A percentile compares a stretch with the other conserved stretches of the same genome.
These are phyloP conservation scores for Takashimella koratensis DNA, from an alignment of 1,284 basidiomycete genomes.

Conservation along the genomic window DNA sequence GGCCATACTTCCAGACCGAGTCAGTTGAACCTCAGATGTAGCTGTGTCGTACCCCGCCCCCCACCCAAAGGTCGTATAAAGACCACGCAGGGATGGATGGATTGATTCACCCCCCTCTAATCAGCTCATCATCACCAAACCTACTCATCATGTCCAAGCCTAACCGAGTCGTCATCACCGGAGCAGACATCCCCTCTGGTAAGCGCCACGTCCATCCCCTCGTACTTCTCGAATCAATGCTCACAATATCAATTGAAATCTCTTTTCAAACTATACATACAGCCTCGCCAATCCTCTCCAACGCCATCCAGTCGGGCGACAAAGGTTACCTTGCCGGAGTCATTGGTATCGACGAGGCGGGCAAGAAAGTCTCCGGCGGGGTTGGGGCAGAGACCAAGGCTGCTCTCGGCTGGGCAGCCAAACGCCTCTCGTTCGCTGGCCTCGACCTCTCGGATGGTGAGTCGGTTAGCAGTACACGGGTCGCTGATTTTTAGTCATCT, in stretches of 20 bases:
- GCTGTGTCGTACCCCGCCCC: too few species aligned
- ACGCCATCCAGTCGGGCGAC: constrained; percentile 12
- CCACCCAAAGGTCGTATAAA: too few species aligned
- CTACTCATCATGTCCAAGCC: constrained; percentile 6
- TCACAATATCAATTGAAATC: too few species aligned
- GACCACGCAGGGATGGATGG: too few species aligned
- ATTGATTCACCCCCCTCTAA: too few species aligned
- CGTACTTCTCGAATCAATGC: too few species aligned
- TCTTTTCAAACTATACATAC: too few species aligned
- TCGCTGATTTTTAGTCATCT: constrained; percentile 4
- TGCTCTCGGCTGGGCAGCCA: constrained; percentile 65
- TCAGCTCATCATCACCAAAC: too few species aligned
- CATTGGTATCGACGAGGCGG: constrained; percentile 57
- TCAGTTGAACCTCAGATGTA: too few species aligned
- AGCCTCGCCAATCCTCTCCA: constrained; percentile 10
- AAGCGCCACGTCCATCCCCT: too few species aligned
- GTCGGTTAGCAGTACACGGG: neutral
- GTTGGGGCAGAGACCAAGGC: constrained; percentile 70
- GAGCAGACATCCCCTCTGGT: constrained; percentile 2
- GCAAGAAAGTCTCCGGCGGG: constrained; percentile 65
- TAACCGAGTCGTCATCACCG: constrained; percentile 2
- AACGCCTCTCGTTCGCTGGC: constrained; percentile 5
- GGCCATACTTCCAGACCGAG: too few species aligned
- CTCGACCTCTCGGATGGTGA: constrained; percentile 16
- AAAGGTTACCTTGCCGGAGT: constrained; percentile 15